Evolutionary conservation across 352 stramenopile species (phyloP).

Genomic region (Phytophthora pluvialis): DNA sequence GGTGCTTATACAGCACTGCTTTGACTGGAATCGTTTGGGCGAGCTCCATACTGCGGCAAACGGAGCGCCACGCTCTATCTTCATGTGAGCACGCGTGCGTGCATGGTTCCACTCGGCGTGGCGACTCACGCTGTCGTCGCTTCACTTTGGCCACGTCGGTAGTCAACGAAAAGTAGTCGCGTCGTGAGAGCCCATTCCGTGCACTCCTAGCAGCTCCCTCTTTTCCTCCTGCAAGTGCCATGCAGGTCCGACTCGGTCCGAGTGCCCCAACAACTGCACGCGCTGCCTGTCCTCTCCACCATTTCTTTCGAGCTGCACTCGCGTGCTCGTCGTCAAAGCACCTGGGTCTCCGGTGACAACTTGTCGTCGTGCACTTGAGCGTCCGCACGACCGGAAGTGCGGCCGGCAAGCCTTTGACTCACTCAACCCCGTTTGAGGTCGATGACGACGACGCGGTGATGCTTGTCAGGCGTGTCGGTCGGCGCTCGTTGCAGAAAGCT

Average conservation of each 20-base stretch:
- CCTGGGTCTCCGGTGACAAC: neutral
- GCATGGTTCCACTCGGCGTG: constrained; percentile 2
- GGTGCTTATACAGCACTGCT: no score
- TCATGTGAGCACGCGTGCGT: neutral
- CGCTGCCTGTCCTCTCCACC: constrained; percentile 16
- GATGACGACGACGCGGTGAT: constrained; percentile 1
- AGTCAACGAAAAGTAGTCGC: constrained; percentile 30
- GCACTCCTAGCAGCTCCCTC: constrained; percentile 16
- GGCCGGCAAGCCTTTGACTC: neutral
- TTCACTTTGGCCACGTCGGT: constrained; percentile 32
- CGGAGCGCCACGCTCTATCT: neutral
- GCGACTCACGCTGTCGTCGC: constrained; percentile 8
- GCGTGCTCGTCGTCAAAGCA: constrained; percentile 1
- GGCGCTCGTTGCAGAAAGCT: neutral
- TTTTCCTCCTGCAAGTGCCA: constrained; percentile 12
- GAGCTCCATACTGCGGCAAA: constrained; percentile 12
- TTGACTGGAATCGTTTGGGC: neutral
- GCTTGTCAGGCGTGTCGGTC: neutral
- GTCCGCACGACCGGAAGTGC: constrained; percentile 8
- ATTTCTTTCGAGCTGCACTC: constrained; percentile 29
- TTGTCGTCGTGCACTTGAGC: constrained; percentile 8
- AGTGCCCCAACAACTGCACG: neutral
- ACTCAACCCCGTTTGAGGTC: neutral
- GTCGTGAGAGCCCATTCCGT: constrained; percentile 22
- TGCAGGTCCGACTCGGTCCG: constrained; percentile 8